Base-by-base conservation (phyloP, 257 asterid species). In the Przewalskia tangutica region DNA sequence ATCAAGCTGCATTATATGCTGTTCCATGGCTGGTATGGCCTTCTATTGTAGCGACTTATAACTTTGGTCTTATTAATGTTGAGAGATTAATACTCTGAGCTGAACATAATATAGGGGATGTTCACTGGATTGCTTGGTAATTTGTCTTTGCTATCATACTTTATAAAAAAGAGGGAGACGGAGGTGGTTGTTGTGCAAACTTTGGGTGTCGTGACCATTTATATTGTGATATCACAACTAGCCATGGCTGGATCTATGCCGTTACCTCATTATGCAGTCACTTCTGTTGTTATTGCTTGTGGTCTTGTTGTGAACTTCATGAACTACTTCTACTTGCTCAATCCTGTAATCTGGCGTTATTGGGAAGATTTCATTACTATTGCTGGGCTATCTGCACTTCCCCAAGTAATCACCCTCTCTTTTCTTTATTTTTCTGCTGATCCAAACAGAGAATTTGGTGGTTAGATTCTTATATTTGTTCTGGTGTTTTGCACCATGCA, bases 191-290 rank as follows among this genome's bases (percentile, higher is more conserved):
- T 89, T 65, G 99, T 94, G 85, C 99, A 96, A 86, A 88, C 97
- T 5, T 83, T 93, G 60, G 99, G 99, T 83, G 97, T 92, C 34
- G 82, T 96, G 67, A 92, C 98, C 64, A 92, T 86, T 16, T 96
- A 93, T 71, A 85, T 92, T 44, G 99, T 96, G 79, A 86, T 94
- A 85, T 80, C 92, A 81, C 99, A 96, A 91, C 88, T 96, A 86
- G 95, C 98, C 56, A 89, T 96, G 82, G 99, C 97, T 60, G 92
- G 90, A 88, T 97, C 99, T 83, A 96, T 96, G 99, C 99, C 99
- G 85, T 65, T 88, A 79, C 98, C 98, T 87, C 98, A 96, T 8
- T 96, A 91, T 85, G 84, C 90, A 76, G 93, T 82, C 76, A 91
- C 94, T 79, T 91, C 99, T 0, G 5, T 84, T 51, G 94, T 94